Conservation (phyloP, 768 basidiomycete species). For the Mrakia hoshinonis region DNA sequence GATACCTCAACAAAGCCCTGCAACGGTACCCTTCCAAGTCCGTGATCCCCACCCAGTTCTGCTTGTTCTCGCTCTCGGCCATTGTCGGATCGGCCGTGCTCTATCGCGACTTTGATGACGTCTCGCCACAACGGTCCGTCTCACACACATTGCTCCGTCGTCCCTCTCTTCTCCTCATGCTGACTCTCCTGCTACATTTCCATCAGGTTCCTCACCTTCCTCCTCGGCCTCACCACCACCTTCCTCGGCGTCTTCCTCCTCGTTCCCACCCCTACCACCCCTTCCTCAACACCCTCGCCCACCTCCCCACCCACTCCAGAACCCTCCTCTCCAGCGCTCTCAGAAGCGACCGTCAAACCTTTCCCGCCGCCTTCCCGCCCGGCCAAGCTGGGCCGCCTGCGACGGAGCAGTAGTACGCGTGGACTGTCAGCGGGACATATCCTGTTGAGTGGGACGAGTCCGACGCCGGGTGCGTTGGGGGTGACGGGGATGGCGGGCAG, state of each 20-base stretch:
- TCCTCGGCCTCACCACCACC: conserved; percentile 81
- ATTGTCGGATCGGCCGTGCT: conserved; percentile 88
- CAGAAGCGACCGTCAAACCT: background rate
- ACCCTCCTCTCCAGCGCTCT: background rate
- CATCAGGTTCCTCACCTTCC: conserved; percentile 50
- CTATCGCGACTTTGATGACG: conserved; percentile 82
- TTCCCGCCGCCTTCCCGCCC: background rate
- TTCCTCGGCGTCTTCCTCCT: conserved; percentile 63
- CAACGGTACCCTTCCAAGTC: conserved; percentile 10
- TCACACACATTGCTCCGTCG: conserved; percentile 29
- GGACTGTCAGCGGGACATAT: background rate
- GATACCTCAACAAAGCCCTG: conserved; percentile 28
- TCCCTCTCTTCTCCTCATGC: conserved; percentile 28
- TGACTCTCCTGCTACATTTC: background rate
- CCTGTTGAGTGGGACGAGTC: background rate
- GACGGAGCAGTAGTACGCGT: background rate
- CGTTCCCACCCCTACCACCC: background rate
- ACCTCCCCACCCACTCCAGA: background rate
- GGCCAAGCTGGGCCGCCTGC: background rate
- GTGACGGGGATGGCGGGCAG: background rate
- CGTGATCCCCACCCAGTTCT: conserved; percentile 27
- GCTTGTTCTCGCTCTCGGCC: conserved; percentile 42
- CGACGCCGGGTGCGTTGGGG: background rate
- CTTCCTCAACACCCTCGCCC: background rate
- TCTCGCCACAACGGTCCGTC: conserved; percentile 69